These are phyloP conservation scores for Neoascochyta sp. DNA, from an alignment of 2,329 filamentous ascomycete genomes.

Conservation along the genomic window DNA sequence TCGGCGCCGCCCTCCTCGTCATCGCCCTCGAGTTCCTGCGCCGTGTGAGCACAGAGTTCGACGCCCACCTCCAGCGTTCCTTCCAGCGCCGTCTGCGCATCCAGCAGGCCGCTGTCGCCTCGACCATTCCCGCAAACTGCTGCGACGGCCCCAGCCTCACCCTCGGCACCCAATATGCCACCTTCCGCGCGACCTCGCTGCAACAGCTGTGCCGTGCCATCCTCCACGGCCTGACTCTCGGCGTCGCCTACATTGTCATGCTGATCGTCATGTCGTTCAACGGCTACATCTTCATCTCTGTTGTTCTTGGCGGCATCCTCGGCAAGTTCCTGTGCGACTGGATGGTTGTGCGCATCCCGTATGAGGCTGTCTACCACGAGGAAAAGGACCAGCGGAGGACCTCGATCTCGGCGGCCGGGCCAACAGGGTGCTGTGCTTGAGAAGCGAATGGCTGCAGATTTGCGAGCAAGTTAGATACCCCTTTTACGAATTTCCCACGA, in stretches of 20 bases:
- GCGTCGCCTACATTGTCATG: conserved; percentile 77
- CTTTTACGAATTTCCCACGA: no score
- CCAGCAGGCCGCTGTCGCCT: conserved; percentile 19
- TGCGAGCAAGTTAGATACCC: no score
- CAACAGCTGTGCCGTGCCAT: conserved; percentile 66
- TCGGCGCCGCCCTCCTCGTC: conserved; percentile 72
- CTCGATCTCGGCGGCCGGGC: conserved; percentile 22
- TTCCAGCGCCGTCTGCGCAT: conserved; percentile 40
- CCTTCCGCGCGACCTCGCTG: conserved; percentile 53
- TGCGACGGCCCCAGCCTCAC: conserved; percentile 22
- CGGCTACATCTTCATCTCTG: conserved; percentile 73
- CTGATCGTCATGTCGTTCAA: conserved; percentile 64
- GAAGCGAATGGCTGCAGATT: background rate
- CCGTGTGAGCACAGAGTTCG: conserved; percentile 67
- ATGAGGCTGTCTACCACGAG: conserved; percentile 10
- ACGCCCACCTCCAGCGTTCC: conserved; percentile 60
- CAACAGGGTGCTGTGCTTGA: conserved; percentile 30
- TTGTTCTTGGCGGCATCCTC: conserved; percentile 71
- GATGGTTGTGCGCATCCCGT: conserved; percentile 40
- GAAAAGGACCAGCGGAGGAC: conserved; percentile 23
- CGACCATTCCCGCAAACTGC: conserved; percentile 18
- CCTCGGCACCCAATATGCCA: conserved; percentile 24
- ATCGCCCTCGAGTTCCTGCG: conserved; percentile 69
- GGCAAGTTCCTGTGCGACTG: conserved; percentile 72
- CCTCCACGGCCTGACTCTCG: conserved; percentile 68